Evolutionary conservation across 129 eudicot species (phyloP), one percentile per base, ranked within the genome.

Genomic region (Tanacetum coccineum): DNA sequence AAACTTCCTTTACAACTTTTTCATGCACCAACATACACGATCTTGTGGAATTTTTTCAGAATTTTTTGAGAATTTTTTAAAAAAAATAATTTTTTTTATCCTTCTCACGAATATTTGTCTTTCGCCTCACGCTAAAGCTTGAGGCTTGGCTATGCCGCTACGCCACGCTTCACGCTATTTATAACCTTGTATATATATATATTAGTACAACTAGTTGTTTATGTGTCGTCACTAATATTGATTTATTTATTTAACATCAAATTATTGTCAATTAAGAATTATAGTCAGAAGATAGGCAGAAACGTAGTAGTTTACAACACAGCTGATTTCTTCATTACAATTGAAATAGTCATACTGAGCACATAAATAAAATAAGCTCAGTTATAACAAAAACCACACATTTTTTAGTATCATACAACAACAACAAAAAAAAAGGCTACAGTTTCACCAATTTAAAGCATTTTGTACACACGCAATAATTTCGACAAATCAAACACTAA

Each of bases 301-400:
- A 7, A 3, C 1, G n/a, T 49, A 51, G 30, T 32, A 53, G 30
- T 17, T 12, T 9, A 53, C 14, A 51, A 54, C 39, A 68, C 36
- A 68, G 39, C 64, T 68, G 62, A 54, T 54, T 68, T 54, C 64
- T 54, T 21, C 64, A 56, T 69, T 69, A 69, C 74, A 69, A 56
- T 39, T 62, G 10, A 10, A 6, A 14, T 36, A 26, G 44, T 62
- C 26, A 51, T 15, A 10, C 52, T 40, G 55, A 72, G 70, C 63
- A 59, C 20, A 28, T 58, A 58, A n/a, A 57, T 22, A 56, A 56
- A 56, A 22, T 57, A 57, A 57, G 62, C 62, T 22, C n/a, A 49
- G 54, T 49, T 14, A 17, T 49, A 30, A 71, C 10, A 50, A 50
- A 44, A 68, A 51, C 50, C 60, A 39, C 64, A 42, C 17, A 76